Evolutionary conservation across 345 rosid species (phyloP).

Genomic region (Lepidium didymum): DNA sequence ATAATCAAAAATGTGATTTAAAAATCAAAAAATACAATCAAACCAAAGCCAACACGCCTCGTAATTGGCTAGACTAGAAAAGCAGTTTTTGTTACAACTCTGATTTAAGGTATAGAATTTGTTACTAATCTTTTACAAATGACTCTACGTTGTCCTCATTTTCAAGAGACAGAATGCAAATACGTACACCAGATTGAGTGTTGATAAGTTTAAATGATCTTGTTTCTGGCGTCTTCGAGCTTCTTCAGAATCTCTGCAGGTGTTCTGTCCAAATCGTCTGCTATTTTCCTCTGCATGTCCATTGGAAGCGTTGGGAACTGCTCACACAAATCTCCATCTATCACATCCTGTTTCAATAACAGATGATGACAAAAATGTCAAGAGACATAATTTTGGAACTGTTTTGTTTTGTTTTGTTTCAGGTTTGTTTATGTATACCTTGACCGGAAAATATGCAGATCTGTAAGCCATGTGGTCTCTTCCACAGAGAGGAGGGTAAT

Average conservation of each 20-base stretch:
- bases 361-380: neutral
- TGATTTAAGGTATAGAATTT: too few relatives aligned
- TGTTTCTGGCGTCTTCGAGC: constrained; percentile 88
- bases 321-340: constrained; percentile 96
- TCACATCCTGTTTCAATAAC: constrained; percentile 65
- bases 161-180: too few relatives aligned
- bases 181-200: too few relatives aligned
- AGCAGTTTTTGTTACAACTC: too few relatives aligned
- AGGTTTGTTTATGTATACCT: constrained; percentile 35
- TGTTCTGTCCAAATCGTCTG: constrained; percentile 89
- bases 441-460: constrained; percentile 96
- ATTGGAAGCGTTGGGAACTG: constrained; percentile 86
- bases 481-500: constrained; percentile 79
- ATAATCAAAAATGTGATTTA: too few relatives aligned
- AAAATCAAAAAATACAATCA: too few relatives aligned
- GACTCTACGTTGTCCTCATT: too few relatives aligned
- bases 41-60: too few relatives aligned
- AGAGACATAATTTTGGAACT: neutral
- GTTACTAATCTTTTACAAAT: too few relatives aligned
- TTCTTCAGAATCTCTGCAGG: constrained; percentile 97
- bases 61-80: too few relatives aligned
- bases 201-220: constrained; percentile 38
- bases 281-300: constrained; percentile 86
- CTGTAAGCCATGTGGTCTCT: constrained; percentile 65
- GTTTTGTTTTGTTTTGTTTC: neutral